These are phyloP conservation scores for Babesia bigemina DNA, from an alignment of 169 alveolate species.

Conservation along the genomic window DNA sequence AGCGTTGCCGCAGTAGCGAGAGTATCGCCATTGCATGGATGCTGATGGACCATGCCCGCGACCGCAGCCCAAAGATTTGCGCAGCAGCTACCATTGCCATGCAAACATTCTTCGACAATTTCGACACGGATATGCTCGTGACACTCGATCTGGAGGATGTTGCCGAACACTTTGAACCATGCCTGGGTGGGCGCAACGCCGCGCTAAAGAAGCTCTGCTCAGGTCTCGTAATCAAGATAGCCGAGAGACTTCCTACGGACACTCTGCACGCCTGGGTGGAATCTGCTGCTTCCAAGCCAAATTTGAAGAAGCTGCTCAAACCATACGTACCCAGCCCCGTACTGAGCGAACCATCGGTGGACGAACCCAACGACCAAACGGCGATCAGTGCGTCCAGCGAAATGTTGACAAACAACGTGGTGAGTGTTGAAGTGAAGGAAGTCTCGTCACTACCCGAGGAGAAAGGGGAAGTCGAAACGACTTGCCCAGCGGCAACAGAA, in stretches of 20 bases:
- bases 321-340: not conserved
- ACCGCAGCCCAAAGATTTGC: slow-evolving; percentile 29
- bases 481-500: too few species aligned
- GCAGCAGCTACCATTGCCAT: slow-evolving; percentile 1
- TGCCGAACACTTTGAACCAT: not conserved
- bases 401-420: not conserved
- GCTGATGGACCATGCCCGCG: slow-evolving; percentile 10
- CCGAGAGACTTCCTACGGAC: not conserved
- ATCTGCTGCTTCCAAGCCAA: not conserved
- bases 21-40: slow-evolving; percentile 15
- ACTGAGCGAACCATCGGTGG: not conserved
- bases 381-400: not conserved
- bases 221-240: not conserved
- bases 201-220: not conserved
- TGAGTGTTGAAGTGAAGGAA: too few species aligned
- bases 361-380: not conserved
- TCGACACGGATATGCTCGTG: not conserved
- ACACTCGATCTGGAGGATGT: not conserved
- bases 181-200: not conserved
- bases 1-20: not conserved
- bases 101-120: slow-evolving; percentile 3
- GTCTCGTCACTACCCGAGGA: too few species aligned
- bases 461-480: too few species aligned
- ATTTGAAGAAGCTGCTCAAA: slow-evolving; percentile 1
- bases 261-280: not conserved